Evolutionary conservation across 2,329 filamentous ascomycete genomes (phyloP).

Genomic region (Pestalotiopsis sp.): DNA sequence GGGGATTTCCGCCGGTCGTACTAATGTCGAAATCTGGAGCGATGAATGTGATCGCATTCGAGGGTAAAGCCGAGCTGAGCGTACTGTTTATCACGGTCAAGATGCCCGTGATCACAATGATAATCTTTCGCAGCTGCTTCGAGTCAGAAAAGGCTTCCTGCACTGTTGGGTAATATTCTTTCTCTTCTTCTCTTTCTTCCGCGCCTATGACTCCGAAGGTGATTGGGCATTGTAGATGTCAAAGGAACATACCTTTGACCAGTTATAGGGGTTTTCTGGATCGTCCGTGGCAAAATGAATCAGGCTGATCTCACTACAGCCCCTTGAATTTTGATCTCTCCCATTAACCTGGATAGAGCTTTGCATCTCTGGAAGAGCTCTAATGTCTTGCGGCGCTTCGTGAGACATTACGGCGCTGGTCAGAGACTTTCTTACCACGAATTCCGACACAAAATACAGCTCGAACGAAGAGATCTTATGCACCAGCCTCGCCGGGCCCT

Average conservation of each 20-base stretch:
- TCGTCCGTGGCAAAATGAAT: neutral
- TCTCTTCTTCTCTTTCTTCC: neutral
- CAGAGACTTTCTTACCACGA: no score
- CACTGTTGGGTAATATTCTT: neutral
- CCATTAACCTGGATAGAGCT: neutral
- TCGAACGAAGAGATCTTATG: neutral
- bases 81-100: constrained; percentile 4
- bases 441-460: neutral
- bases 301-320: neutral
- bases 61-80: constrained; percentile 1
- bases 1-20: neutral
- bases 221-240: neutral
- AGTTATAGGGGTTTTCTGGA: constrained; percentile 4
- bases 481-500: neutral
- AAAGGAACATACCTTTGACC: constrained; percentile 1
- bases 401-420: neutral
- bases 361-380: neutral
- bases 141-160: neutral
- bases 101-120: constrained; percentile 4
- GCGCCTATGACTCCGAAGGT: neutral
- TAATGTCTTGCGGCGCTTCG: neutral
- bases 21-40: neutral
- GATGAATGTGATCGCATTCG: neutral
- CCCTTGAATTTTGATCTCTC: neutral
- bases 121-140: neutral